A percentile compares a stretch with the other conserved stretches of the same genome.
Evolutionary conservation across 164 flowering plant species (phyloP).

Genomic region (Tetracentron sinense): DNA sequence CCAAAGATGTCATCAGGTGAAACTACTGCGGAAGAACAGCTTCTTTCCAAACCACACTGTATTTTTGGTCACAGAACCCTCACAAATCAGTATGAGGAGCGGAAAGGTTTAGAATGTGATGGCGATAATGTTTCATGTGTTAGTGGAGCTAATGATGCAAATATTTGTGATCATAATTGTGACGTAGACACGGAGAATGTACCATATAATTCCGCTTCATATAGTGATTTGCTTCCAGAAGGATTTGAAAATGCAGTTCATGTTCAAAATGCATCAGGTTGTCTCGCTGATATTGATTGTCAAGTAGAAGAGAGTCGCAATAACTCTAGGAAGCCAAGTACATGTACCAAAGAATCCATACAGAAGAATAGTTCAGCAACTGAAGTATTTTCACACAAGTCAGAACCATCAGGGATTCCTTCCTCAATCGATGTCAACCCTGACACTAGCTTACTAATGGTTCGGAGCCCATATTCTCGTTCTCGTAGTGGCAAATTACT

Average conservation of each 20-base stretch:
- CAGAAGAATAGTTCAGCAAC: conserved; percentile 7
- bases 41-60: conserved; percentile 9
- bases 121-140: conserved; percentile 53
- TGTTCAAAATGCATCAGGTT: conserved; percentile 12
- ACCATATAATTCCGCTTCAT: conserved; percentile 29
- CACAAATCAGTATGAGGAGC: conserved; percentile 23
- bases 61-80: conserved; percentile 13
- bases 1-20: too few species aligned
- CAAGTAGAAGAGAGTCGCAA: conserved; percentile 15
- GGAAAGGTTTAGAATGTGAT: conserved; percentile 32
- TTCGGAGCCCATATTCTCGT: conserved; percentile 9
- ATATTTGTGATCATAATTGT: conserved; percentile 6
- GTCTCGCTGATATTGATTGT: conserved; percentile 5
- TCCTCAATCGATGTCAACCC: conserved; percentile 14
- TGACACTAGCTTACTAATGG: conserved; percentile 19
- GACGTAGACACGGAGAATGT: conserved; percentile 27
- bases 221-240: conserved; percentile 21
- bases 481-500: conserved; percentile 10
- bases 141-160: conserved; percentile 35
- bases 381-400: conserved; percentile 1
- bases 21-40: conserved; percentile 17
- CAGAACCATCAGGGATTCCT: conserved; percentile 7
- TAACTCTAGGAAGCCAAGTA: conserved; percentile 8
- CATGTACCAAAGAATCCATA: conserved; percentile 4
- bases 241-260: conserved; percentile 12